Evolutionary conservation across 2,329 filamentous ascomycete genomes (phyloP).

Genomic region (Cadophora malorum): DNA sequence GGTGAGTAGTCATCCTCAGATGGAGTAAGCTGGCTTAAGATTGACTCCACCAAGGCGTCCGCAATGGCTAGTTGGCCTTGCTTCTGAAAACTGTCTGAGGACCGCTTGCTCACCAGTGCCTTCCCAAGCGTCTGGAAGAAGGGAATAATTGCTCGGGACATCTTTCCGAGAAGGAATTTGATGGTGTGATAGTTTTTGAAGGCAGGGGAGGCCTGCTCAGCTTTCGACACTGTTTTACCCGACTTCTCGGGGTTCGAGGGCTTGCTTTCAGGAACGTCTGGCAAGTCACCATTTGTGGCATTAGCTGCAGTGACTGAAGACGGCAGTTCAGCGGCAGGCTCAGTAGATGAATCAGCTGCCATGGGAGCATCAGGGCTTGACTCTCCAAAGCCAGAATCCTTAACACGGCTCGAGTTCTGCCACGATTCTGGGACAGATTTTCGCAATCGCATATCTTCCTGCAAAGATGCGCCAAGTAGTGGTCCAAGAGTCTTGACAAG

Average conservation of each 20-base stretch:
- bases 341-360: slow-evolving; percentile 29
- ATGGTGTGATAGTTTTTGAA: slow-evolving; percentile 83
- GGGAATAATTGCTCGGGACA: slow-evolving; percentile 80
- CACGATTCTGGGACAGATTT: slow-evolving; percentile 75
- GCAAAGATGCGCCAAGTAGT: slow-evolving; percentile 79
- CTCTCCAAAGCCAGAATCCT: slow-evolving; percentile 37
- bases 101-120: slow-evolving; percentile 76
- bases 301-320: not conserved
- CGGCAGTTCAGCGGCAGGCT: slow-evolving; percentile 1
- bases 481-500: slow-evolving; percentile 78
- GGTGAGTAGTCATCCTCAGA: slow-evolving; percentile 53
- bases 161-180: slow-evolving; percentile 76
- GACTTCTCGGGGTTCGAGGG: slow-evolving; percentile 18
- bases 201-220: slow-evolving; percentile 50
- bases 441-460: slow-evolving; percentile 81
- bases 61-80: slow-evolving; percentile 61
- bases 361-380: slow-evolving; percentile 26
- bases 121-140: slow-evolving; percentile 89
- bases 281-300: slow-evolving; percentile 17
- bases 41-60: slow-evolving; percentile 72
- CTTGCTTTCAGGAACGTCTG: not conserved
- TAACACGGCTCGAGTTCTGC: slow-evolving; percentile 45
- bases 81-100: slow-evolving; percentile 66
- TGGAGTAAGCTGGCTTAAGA: slow-evolving; percentile 68
- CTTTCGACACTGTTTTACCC: slow-evolving; percentile 51